A percentile compares a stretch with the other conserved stretches of the same genome.
phyloP scores from a whole-genome alignment of 2,329 filamentous ascomycete species.

The Fusarium sp. region DNA sequence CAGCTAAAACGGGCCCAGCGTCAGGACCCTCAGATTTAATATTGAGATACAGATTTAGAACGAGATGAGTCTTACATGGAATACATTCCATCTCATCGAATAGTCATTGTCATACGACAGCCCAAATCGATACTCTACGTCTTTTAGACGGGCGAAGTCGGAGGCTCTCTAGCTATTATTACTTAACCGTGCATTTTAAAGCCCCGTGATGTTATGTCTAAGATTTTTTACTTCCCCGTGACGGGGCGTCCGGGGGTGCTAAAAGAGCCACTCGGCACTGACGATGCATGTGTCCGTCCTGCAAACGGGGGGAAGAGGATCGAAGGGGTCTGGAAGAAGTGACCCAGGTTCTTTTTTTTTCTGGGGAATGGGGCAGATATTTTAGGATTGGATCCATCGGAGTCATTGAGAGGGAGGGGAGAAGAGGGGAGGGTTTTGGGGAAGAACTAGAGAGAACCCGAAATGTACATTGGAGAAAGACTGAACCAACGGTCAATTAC shows the following conservation, averaged over 20 bases:
- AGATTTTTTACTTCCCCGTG: constrained; percentile 38
- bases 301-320: constrained; percentile 34
- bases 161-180: constrained; percentile 34
- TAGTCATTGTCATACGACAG: constrained; percentile 39
- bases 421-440: constrained; percentile 12
- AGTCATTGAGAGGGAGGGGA: not conserved
- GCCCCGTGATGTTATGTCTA: constrained; percentile 35
- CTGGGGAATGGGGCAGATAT: constrained; percentile 23
- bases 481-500: constrained; percentile 1
- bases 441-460: constrained; percentile 14
- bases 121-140: constrained; percentile 37
- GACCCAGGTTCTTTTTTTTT: constrained; percentile 22
- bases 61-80: constrained; percentile 26
- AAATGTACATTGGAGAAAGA: constrained; percentile 8
- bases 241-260: constrained; percentile 33
- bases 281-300: constrained; percentile 34
- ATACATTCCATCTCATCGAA: not conserved
- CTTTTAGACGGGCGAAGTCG: constrained; percentile 39
- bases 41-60: constrained; percentile 21
- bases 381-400: not conserved
- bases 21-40: constrained; percentile 16
- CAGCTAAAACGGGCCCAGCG: constrained; percentile 25
- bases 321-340: constrained; percentile 41
- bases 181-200: constrained; percentile 39
- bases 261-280: constrained; percentile 31